These are phyloP conservation scores for Entomophthora muscae DNA, from an alignment of 371 early-diverging fungal species.

Conservation along the genomic window DNA sequence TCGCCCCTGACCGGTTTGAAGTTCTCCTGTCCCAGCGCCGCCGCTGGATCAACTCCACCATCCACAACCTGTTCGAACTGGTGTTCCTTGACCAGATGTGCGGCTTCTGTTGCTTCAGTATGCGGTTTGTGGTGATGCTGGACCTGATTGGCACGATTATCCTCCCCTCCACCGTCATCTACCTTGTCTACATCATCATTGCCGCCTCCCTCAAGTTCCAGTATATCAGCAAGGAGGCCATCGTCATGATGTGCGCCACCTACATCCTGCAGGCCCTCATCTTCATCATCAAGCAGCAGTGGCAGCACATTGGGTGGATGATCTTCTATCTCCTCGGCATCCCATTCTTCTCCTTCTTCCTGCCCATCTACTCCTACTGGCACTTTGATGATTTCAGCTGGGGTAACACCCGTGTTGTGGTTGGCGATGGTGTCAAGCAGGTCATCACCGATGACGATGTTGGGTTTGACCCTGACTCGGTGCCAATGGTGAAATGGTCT, in stretches of 20 bases:
- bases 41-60: slow-evolving; percentile 98
- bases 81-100: slow-evolving; percentile 71
- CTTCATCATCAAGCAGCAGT: slow-evolving; percentile 70
- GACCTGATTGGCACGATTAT: slow-evolving; percentile 86
- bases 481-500: slow-evolving; percentile 77
- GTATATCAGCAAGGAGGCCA: slow-evolving; percentile 30
- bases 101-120: slow-evolving; percentile 94
- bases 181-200: slow-evolving; percentile 57
- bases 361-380: slow-evolving; percentile 85
- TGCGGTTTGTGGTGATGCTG: slow-evolving; percentile 87
- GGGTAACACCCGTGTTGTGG: slow-evolving; percentile 88
- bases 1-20: slow-evolving; percentile 89
- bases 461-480: slow-evolving; percentile 65
- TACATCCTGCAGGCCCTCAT: slow-evolving; percentile 74
- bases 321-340: slow-evolving; percentile 75
- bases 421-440: slow-evolving; percentile 48
- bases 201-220: slow-evolving; percentile 28
- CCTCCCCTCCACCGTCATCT: slow-evolving; percentile 78
- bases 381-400: slow-evolving; percentile 96
- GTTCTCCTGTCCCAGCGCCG: slow-evolving; percentile 88
- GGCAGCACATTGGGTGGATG: slow-evolving; percentile 96
- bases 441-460: slow-evolving; percentile 39
- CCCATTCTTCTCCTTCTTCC: slow-evolving; percentile 63
- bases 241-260: slow-evolving; percentile 45
- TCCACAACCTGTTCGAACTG: slow-evolving; percentile 91